These are phyloP conservation scores for Hemisphaericaspora xylanilytica DNA, from an alignment of 1,139 yeast species.

Conservation along the genomic window DNA sequence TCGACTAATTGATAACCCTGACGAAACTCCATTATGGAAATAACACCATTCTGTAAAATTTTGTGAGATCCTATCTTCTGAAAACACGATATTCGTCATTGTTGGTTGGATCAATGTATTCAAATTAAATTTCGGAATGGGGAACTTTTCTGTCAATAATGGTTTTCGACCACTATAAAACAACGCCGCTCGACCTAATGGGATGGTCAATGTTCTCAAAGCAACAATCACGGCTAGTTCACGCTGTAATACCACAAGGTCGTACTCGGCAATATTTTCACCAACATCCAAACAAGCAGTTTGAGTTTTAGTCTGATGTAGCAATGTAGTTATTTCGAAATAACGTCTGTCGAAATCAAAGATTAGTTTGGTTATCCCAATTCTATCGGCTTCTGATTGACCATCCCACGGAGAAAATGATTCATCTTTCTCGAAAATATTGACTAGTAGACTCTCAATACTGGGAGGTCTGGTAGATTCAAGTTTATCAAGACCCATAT, in stretches of 20 bases:
- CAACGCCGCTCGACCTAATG: conserved; percentile 75
- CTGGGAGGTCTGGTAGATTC: conserved; percentile 28
- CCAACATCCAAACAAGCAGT: conserved; percentile 40
- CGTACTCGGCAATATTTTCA: conserved; percentile 52
- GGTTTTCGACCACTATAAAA: conserved; percentile 74
- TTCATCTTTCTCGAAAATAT: conserved; percentile 48
- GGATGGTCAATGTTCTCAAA: conserved; percentile 70
- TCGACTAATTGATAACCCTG: conserved; percentile 75
- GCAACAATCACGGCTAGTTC: conserved; percentile 64
- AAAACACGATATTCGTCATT: conserved; percentile 61
- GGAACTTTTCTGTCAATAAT: conserved; percentile 78
- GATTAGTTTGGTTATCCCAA: conserved; percentile 64
- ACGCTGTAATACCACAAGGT: conserved; percentile 56
- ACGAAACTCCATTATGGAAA: conserved; percentile 89
- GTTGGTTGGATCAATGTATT: conserved; percentile 65
- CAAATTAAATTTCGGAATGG: conserved; percentile 74
- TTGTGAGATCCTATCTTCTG: conserved; percentile 52
- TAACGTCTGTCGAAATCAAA: conserved; percentile 79
- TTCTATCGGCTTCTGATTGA: conserved; percentile 63
- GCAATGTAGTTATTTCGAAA: conserved; percentile 67
- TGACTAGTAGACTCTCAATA: conserved; percentile 47
- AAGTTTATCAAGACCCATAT: background rate
- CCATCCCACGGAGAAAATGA: conserved; percentile 61
- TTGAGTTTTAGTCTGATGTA: conserved; percentile 72
- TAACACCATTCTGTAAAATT: conserved; percentile 74